A percentile compares a stretch with the other conserved stretches of the same genome.
These are phyloP conservation scores for Entomortierella chlamydospora DNA, from an alignment of 192 early-diverging fungal species.

Conservation along the genomic window DNA sequence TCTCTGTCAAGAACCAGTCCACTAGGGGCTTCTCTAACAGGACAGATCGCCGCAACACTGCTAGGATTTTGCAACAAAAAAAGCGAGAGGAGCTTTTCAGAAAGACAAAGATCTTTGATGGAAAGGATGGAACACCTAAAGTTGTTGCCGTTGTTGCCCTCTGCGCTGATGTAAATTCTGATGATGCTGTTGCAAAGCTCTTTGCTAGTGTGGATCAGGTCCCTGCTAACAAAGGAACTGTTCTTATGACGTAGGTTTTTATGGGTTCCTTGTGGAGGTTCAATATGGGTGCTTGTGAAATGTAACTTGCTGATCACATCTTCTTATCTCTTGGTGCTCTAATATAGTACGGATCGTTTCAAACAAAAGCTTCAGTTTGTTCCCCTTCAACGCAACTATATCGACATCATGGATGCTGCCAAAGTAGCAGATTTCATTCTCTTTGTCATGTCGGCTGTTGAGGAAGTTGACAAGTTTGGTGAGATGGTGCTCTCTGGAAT, in stretches of 20 bases:
- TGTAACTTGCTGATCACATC: not conserved
- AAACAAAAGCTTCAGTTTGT: conserved; percentile 92
- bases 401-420: conserved; percentile 88
- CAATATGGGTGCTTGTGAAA: too few relatives aligned
- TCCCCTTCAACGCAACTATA: conserved; percentile 78
- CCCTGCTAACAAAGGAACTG: conserved; percentile 42
- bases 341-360: conserved; percentile 77
- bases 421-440: conserved; percentile 94
- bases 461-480: conserved; percentile 95
- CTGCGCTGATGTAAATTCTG: conserved; percentile 78
- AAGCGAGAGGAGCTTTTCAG: conserved; percentile 79
- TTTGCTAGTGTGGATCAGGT: conserved; percentile 60
- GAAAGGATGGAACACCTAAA: conserved; percentile 86
- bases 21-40: conserved; percentile 62
- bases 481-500: conserved; percentile 85
- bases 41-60: conserved; percentile 84
- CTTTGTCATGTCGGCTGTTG: conserved; percentile 86
- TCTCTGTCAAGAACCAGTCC: conserved; percentile 67
- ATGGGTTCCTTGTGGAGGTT: too few relatives aligned
- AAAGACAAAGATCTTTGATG: conserved; percentile 86
- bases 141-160: conserved; percentile 91
- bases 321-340: not conserved
- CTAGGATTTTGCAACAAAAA: conserved; percentile 82
- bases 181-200: conserved; percentile 62
- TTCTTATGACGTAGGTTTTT: conserved; percentile 50